These are phyloP conservation scores for Strigomonas culicis DNA, from an alignment of 208 protist species.

Conservation along the genomic window DNA sequence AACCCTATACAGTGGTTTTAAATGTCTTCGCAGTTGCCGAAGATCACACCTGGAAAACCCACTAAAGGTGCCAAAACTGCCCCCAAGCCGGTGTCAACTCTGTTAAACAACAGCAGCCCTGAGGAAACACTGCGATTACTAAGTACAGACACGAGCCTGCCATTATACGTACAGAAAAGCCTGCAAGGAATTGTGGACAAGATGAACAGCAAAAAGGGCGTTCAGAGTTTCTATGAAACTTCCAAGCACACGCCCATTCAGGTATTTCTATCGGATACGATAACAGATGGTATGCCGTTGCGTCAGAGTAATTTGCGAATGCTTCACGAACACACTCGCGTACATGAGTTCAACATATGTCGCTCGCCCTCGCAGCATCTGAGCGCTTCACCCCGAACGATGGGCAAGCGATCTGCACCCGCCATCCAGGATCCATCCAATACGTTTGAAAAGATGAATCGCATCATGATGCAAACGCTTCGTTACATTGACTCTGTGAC, in stretches of 20 bases:
- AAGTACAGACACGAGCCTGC: neutral
- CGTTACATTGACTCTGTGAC: constrained; percentile 77
- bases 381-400: constrained; percentile 5
- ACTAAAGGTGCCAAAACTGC: neutral
- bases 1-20: neutral
- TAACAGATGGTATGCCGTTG: neutral
- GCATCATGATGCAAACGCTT: constrained; percentile 58
- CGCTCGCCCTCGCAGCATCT: neutral
- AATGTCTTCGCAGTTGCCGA: constrained; percentile 5
- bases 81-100: neutral
- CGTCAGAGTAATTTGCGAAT: constrained; percentile 1
- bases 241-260: neutral
- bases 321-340: neutral
- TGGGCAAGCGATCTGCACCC: constrained; percentile 17
- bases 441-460: constrained; percentile 70
- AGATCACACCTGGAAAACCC: neutral
- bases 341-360: neutral
- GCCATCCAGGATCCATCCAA: constrained; percentile 61
- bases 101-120: neutral
- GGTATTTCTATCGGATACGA: neutral
- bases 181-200: constrained; percentile 1
- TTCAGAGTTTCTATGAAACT: neutral
- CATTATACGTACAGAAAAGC: neutral
- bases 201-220: neutral
- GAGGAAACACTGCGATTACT: constrained; percentile 1